phyloP scores from a whole-genome alignment of 164 flowering plant species.

The Brasenia schreberi region DNA sequence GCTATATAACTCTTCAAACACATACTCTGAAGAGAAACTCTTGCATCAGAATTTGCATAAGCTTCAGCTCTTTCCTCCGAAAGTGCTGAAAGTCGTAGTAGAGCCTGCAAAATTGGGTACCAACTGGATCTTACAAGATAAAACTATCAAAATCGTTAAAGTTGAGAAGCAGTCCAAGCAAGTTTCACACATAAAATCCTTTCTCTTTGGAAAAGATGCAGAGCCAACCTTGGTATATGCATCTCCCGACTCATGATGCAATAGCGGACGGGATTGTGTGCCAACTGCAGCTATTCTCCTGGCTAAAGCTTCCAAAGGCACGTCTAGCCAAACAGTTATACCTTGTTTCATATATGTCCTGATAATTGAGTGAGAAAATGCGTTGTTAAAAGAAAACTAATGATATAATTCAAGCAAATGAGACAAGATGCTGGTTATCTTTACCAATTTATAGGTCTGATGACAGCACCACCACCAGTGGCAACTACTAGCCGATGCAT shows the following conservation, averaged over 20 bases:
- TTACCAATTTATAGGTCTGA: conserved; percentile 76
- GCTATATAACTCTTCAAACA: neutral
- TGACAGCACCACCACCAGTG: conserved; percentile 97
- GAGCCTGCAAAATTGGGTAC: conserved; percentile 28
- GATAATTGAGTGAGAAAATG: conserved; percentile 4
- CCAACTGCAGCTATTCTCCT: conserved; percentile 78
- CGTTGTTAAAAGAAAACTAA: neutral
- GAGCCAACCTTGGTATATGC: conserved; percentile 49
- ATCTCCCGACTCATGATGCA: conserved; percentile 68
- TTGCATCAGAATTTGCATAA: conserved; percentile 62
- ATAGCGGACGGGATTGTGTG: conserved; percentile 81
- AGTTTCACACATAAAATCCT: too few species aligned
- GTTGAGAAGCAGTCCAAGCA: too few species aligned
- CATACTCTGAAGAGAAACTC: conserved; percentile 71
- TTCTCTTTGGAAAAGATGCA: neutral
- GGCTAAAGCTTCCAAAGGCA: conserved; percentile 87
- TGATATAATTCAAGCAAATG: neutral
- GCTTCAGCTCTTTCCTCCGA: conserved; percentile 58
- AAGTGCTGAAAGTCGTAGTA: conserved; percentile 40
- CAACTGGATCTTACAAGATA: neutral
- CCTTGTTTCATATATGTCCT: conserved; percentile 89
- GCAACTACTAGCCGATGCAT: conserved; percentile 73
- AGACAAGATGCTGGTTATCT: neutral
- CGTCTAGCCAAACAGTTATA: conserved; percentile 81
- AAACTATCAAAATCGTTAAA: neutral